Evolutionary conservation across 108 stramenopile species (phyloP), one percentile per base, ranked within the genome.

Genomic region (Fragilaria crotonensis): DNA sequence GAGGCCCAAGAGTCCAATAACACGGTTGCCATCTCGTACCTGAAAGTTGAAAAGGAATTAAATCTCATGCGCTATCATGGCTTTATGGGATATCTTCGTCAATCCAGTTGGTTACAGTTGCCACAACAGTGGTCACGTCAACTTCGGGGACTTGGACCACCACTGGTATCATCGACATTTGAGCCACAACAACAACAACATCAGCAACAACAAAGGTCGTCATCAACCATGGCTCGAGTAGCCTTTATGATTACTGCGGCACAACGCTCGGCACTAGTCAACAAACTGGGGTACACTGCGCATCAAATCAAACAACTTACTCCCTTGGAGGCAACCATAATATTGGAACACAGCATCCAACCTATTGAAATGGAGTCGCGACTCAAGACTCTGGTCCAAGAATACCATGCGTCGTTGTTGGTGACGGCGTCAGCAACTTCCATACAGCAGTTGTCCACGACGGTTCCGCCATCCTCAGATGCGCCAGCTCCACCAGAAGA

Each of bases 231-330:
- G 32, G 78, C 64, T 14, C 60, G 66, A 47, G 64, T 83, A 33
- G 74, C 81, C 21, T 83, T 83, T 41, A 77, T 83, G 74, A 76
- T 83, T n/a, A 78, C 81, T 23, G 28, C 68, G 11, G 32, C 68
- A 9, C 76, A 77, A 71, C 67, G 66, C 54, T 46, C 65, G 21
- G 61, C 66, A 51, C 41, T 83, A 41, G 41, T 9, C 1, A 46
- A 69, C 3, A n/a, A 31, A 2, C 44, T 83, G 48, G 75, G 77
- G 33, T 83, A 83, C 30, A 23, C 30, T 0, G 52, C 33, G 19
- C 59, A 67, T 1, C 30, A 64, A 0, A 61, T 79, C 36, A 74
- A 72, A 48, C 3, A 28, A 19, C 68, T 79, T 66, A 75, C 61
- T 21, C 78, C 78, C 9, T 23, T 71, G 28, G 70, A 79, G 32